phyloP scores from a whole-genome alignment of 345 rosid genomes.

The Boechera divaricarpa region DNA sequence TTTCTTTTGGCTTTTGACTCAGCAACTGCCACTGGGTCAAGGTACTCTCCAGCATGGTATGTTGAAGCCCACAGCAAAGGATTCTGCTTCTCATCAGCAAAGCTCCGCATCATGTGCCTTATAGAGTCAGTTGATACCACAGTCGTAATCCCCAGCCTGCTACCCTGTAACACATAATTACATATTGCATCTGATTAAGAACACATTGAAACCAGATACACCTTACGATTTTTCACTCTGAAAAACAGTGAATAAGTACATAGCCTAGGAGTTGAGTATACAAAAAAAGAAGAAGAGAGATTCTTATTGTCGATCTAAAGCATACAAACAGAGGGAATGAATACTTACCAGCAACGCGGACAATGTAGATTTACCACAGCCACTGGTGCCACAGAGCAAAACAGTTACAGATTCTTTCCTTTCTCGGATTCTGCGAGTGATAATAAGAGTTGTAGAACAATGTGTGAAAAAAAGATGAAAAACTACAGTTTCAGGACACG shows the following conservation, averaged over 20 bases:
- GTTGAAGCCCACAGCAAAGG: conserved; percentile 99
- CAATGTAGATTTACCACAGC: conserved; percentile 99
- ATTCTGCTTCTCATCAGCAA: conserved; percentile 90
- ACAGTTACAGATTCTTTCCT: conserved; percentile 97
- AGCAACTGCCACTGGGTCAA: conserved; percentile 94
- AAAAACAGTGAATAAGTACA: background rate
- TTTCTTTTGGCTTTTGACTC: conserved; percentile 85
- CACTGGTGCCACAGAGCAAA: conserved; percentile 98
- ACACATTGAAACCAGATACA: conserved; percentile 2
- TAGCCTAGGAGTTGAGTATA: conserved; percentile 26
- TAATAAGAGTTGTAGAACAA: background rate
- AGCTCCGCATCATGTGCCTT: conserved; percentile 99
- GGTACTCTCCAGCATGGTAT: conserved; percentile 95
- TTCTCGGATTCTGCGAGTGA: conserved; percentile 87
- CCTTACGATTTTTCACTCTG: background rate
- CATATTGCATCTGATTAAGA: conserved; percentile 1
- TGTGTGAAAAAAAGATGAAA: background rate
- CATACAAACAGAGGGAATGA: conserved; percentile 26
- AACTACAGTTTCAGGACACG: background rate
- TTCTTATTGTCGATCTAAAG: conserved; percentile 46
- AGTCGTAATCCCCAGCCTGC: conserved; percentile 93
- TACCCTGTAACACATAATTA: conserved; percentile 49
- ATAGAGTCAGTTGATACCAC: conserved; percentile 97
- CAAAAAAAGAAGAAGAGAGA: conserved; percentile 47
- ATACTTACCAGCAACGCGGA: conserved; percentile 90